A percentile compares a stretch with the other conserved stretches of the same genome.
phyloP scores from a whole-genome alignment of 495 filamentous ascomycete genomes.

The Bathelium albidoporum region DNA sequence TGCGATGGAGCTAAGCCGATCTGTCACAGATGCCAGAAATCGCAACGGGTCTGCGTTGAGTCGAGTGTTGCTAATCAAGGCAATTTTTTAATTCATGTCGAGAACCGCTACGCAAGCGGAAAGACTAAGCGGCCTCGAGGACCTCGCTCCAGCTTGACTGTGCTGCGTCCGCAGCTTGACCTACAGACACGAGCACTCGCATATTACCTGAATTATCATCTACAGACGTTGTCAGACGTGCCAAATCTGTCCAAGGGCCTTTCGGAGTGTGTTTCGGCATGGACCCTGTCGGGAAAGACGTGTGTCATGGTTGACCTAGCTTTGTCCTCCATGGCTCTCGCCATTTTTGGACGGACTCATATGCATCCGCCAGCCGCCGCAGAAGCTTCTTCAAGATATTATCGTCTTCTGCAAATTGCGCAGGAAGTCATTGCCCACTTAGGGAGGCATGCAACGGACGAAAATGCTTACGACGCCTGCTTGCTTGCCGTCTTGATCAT shows the following conservation, averaged over 20 bases:
- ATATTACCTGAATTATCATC: conserved; percentile 21
- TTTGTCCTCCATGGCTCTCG: conserved; percentile 21
- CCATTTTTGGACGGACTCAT: conserved; percentile 20
- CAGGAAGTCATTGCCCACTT: neutral
- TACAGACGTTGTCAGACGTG: conserved; percentile 10
- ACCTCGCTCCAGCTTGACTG: conserved; percentile 22
- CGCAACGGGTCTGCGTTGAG: conserved; percentile 15
- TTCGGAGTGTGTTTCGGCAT: conserved; percentile 3
- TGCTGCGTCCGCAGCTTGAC: conserved; percentile 17
- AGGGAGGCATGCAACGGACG: neutral
- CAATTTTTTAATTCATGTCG: conserved; percentile 19
- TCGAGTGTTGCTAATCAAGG: neutral
- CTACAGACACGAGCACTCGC: conserved; percentile 4
- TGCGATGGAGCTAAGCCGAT: conserved; percentile 23
- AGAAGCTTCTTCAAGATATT: conserved; percentile 19
- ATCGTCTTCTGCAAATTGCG: conserved; percentile 5
- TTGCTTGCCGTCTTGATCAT: conserved; percentile 25
- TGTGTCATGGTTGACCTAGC: conserved; percentile 22
- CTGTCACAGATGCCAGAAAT: conserved; percentile 20
- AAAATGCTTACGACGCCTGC: conserved; percentile 19
- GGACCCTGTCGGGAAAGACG: conserved; percentile 2
- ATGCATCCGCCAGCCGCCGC: conserved; percentile 17
- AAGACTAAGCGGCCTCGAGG: conserved; percentile 26
- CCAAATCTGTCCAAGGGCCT: conserved; percentile 8
- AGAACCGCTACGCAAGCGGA: conserved; percentile 26